phyloP scores from a whole-genome alignment of 1,139 yeast species.

The Magnusiomyces ingens region DNA sequence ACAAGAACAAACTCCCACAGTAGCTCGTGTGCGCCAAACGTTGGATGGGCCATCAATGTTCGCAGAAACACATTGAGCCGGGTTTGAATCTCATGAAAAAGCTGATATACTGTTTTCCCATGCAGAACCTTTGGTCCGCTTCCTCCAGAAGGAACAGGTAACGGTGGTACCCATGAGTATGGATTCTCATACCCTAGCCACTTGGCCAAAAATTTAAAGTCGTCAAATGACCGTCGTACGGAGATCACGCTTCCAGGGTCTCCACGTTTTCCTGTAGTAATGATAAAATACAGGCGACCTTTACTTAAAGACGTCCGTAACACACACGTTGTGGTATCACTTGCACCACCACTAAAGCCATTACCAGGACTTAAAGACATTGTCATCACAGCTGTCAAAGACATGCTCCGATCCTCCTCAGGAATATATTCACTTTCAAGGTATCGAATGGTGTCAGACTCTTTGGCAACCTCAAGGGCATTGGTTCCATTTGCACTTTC shows the following conservation, averaged over 20 bases:
- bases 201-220: conserved; percentile 36
- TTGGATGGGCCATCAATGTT: conserved; percentile 35
- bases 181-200: conserved; percentile 35
- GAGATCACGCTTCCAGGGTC: conserved; percentile 18
- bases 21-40: conserved; percentile 33
- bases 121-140: conserved; percentile 33
- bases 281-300: conserved; percentile 26
- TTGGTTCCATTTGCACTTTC: conserved; percentile 32
- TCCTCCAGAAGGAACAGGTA: conserved; percentile 22
- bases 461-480: conserved; percentile 47
- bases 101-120: conserved; percentile 31
- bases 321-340: conserved; percentile 23
- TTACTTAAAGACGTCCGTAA: conserved; percentile 26
- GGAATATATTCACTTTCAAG: conserved; percentile 34
- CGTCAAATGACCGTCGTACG: conserved; percentile 37
- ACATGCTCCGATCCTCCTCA: conserved; percentile 13
- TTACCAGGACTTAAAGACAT: background rate
- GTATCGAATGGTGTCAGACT: conserved; percentile 39
- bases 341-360: background rate
- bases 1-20: conserved; percentile 42
- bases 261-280: conserved; percentile 27
- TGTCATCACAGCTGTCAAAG: conserved; percentile 2
- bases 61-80: conserved; percentile 44
- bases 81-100: conserved; percentile 45
- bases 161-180: conserved; percentile 33